Evolutionary conservation across 2,329 filamentous ascomycete species (phyloP), one percentile per base, ranked within the genome.

Genomic region (Thelonectria blattea): DNA sequence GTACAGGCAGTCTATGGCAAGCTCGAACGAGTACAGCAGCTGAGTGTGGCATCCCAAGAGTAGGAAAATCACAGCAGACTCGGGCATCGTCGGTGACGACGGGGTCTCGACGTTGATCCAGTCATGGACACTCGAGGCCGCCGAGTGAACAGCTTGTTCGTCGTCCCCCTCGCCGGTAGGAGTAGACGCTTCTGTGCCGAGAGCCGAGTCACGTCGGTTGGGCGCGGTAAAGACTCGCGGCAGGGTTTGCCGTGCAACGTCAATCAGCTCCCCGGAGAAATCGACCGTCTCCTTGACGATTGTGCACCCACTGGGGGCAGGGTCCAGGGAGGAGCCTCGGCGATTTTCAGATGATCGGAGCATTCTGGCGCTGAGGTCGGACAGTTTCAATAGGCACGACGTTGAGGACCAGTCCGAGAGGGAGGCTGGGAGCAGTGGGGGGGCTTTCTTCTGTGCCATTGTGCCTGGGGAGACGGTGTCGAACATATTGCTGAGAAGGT

Each of bases 221-320:
- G 41, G 9, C 10, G 10, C 18, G 17, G 17, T 39, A 27, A 49
- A 48, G 50, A 59, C 45, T n/a, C 48, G 52, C 3, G 60, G 60
- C 18, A 62, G 11, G 52, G 48, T 47, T 46, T 62, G 56, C 5
- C 60, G 48, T 6, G 60, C 56, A 48, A 55, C 58, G 37, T 59
- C 56, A 48, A 62, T 62, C 46, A 62, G 37, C 45, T 62, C 60
- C 17, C 60, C 60, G 3, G 60, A 59, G 41, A 62, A 62, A 48
- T 62, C 60, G 48, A 62, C 60, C 14, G 54, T 51, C 32, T 62
- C 56, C 18, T 56, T 52, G 14, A 57, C 52, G 17, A 62, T 59
- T 20, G 56, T 47, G 32, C 58, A 51, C 11, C 56, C 52, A 37
- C 20, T 27, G 5, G 46, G 47, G 9, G 56, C 30, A 18, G 51